These are phyloP conservation scores for Tricholoma saponaceum DNA, from an alignment of 768 basidiomycete species.

Conservation along the genomic window DNA sequence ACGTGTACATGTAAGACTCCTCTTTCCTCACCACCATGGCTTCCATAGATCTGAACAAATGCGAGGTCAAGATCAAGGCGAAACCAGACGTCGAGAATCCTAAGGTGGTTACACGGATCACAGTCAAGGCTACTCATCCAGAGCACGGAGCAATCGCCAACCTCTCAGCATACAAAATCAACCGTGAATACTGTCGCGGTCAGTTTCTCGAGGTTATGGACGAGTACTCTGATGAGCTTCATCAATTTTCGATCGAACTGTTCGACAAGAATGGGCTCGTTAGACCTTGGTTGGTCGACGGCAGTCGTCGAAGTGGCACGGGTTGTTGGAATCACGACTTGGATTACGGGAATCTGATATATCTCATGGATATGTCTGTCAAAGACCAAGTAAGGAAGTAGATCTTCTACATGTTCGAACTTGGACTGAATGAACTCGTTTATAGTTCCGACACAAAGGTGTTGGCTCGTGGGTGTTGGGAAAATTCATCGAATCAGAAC, in stretches of 20 bases:
- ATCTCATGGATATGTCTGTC: constrained; percentile 22
- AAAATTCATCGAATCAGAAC: constrained; percentile 13
- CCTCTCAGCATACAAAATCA: constrained; percentile 10
- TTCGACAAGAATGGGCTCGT: constrained; percentile 26
- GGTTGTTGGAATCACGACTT: constrained; percentile 28
- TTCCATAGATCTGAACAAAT: background rate
- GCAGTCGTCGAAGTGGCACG: constrained; percentile 25
- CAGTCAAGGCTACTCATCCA: constrained; percentile 5
- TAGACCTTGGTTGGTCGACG: constrained; percentile 19
- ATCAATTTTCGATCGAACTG: constrained; percentile 21
- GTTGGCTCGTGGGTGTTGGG: constrained; percentile 18
- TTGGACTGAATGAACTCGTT: background rate
- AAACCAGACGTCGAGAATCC: constrained; percentile 7
- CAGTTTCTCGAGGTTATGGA: constrained; percentile 23
- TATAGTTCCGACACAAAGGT: constrained; percentile 15
- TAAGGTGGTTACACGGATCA: constrained; percentile 2
- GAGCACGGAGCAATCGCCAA: constrained; percentile 6
- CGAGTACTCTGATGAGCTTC: constrained; percentile 26
- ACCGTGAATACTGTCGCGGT: constrained; percentile 3
- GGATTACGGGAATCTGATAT: constrained; percentile 22
- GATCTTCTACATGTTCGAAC: background rate
- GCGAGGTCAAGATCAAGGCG: background rate
- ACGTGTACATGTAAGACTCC: background rate
- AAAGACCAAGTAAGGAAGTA: constrained; percentile 15
- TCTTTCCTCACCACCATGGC: background rate